phyloP scores from a whole-genome alignment of 108 stramenopile species.

The Conticribra guillardii region DNA sequence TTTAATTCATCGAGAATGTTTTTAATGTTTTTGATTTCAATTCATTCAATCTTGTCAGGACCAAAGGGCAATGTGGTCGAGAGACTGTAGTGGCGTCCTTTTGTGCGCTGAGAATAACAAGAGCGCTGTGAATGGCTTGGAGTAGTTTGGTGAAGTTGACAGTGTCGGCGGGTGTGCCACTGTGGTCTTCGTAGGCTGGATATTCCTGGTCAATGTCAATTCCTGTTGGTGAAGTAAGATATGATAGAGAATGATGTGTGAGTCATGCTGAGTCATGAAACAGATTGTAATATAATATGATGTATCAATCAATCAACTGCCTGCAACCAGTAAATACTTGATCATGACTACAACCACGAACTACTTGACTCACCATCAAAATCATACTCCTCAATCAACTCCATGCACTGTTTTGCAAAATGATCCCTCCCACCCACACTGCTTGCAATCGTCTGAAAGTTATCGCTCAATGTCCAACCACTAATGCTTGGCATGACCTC shows the following conservation, averaged over 20 bases:
- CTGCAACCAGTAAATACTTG: too few relatives aligned
- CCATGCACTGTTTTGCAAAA: slow-evolving; percentile 43
- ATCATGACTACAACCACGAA: too few relatives aligned
- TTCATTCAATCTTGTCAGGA: slow-evolving; percentile 35
- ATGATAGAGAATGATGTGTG: not conserved
- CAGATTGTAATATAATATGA: too few relatives aligned
- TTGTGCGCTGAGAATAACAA: not conserved
- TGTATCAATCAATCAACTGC: too few relatives aligned
- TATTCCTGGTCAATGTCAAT: slow-evolving; percentile 42
- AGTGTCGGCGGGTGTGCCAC: slow-evolving; percentile 42
- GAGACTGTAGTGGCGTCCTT: slow-evolving; percentile 16
- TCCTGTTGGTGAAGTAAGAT: too few relatives aligned
- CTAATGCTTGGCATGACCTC: slow-evolving; percentile 42
- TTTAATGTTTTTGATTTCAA: slow-evolving; percentile 23
- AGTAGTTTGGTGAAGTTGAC: slow-evolving; percentile 39
- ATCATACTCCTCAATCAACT: slow-evolving; percentile 35
- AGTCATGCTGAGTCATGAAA: too few relatives aligned
- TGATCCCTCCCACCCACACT: slow-evolving; percentile 1
- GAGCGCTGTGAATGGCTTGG: slow-evolving; percentile 26
- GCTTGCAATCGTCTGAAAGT: slow-evolving; percentile 44
- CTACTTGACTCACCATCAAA: slow-evolving; percentile 37
- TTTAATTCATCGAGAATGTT: slow-evolving; percentile 31
- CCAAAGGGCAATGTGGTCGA: slow-evolving; percentile 43
- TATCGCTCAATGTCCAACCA: slow-evolving; percentile 51
- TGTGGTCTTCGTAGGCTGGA: slow-evolving; percentile 43